Evolutionary conservation across 1,139 yeast genomes (phyloP).

Genomic region (Lizanozyma gosingica): DNA sequence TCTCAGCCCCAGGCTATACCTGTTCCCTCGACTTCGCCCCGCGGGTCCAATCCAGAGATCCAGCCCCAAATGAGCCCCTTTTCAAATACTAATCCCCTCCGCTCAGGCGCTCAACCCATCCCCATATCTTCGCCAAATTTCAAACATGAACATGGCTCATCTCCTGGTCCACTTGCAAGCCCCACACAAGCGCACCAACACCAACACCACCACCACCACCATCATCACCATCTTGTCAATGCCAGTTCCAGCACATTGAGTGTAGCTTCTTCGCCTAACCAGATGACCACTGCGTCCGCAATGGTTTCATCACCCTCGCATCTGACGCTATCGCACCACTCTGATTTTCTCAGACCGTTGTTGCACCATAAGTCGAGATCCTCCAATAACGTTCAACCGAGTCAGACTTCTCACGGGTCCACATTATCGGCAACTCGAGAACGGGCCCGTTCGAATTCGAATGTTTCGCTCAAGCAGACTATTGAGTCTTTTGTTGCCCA

Average conservation of each 20-base stretch:
- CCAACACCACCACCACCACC: conserved; percentile 8
- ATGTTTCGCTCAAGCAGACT: conserved; percentile 2
- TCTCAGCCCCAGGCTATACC: conserved; percentile 2
- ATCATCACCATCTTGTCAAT: conserved; percentile 3
- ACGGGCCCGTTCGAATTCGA: not conserved
- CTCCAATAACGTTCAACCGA: conserved; percentile 38
- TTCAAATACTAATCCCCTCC: not conserved
- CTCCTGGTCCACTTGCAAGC: conserved; percentile 6
- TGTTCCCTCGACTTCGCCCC: conserved; percentile 1
- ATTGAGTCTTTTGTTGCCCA: conserved; percentile 26
- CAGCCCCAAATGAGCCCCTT: conserved; percentile 2
- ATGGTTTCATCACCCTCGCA: not conserved
- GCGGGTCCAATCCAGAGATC: conserved; percentile 3
- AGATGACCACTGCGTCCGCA: conserved; percentile 10
- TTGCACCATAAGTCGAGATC: conserved; percentile 43
- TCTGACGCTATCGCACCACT: not conserved
- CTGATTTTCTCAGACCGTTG: conserved; percentile 28
- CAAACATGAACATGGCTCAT: conserved; percentile 4
- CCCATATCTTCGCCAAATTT: conserved; percentile 3
- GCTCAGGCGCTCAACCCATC: conserved; percentile 2
- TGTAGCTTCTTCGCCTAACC: conserved; percentile 5
- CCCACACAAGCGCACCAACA: conserved; percentile 4
- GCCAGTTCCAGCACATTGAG: not conserved
- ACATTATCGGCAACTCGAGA: not conserved
- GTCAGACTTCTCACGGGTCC: conserved; percentile 1